Evolutionary conservation across 2,329 filamentous ascomycete species (phyloP).

Genomic region (Aspergillus ibericus): DNA sequence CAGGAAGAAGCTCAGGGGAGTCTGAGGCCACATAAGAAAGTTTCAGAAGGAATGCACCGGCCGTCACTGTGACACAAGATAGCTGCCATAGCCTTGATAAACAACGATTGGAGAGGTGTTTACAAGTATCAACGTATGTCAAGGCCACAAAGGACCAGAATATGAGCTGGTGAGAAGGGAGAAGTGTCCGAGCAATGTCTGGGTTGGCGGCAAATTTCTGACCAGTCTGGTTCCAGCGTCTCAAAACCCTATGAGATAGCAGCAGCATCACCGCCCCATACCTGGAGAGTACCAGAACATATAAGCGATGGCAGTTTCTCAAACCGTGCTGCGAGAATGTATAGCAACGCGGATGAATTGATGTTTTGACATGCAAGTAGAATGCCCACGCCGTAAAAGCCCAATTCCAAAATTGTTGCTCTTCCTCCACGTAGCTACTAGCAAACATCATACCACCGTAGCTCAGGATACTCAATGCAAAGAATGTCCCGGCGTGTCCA

Average conservation of each 20-base stretch:
- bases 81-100: conserved; percentile 24
- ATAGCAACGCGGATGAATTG: not conserved
- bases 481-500: conserved; percentile 33
- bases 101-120: conserved; percentile 42
- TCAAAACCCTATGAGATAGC: conserved; percentile 62
- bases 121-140: conserved; percentile 65
- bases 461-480: conserved; percentile 55
- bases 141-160: conserved; percentile 73
- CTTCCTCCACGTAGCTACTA: conserved; percentile 96
- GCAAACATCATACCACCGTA: conserved; percentile 96
- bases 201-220: conserved; percentile 92
- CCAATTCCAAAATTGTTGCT: conserved; percentile 99
- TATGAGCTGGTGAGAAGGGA: conserved; percentile 62
- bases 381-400: conserved; percentile 54
- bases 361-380: conserved; percentile 47
- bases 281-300: conserved; percentile 10
- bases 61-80: conserved; percentile 45
- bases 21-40: conserved; percentile 84
- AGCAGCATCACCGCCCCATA: conserved; percentile 53
- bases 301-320: not conserved
- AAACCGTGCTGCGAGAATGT: not conserved
- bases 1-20: conserved; percentile 72
- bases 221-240: conserved; percentile 94
- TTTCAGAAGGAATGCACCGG: conserved; percentile 77
- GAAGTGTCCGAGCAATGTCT: conserved; percentile 75